Evolutionary conservation across 768 basidiomycete species (phyloP), one percentile per base, ranked within the genome.

Genomic region (Boletus tylopilopsis): DNA sequence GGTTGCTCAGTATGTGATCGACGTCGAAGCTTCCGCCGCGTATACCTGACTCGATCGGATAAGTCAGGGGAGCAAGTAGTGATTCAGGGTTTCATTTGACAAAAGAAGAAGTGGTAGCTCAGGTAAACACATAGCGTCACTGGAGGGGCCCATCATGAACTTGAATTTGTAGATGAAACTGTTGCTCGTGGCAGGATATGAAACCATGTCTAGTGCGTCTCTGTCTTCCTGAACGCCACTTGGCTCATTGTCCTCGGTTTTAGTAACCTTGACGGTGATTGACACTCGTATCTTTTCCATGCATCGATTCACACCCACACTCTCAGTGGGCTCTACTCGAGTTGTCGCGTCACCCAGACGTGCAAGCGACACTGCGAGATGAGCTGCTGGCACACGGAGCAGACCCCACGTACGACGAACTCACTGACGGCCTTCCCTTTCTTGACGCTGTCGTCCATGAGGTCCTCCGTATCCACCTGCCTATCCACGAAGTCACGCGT

Each of bases 381-480:
- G 33, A 34, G 33, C 33, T 34, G 15, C 16, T 34, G 16, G 33
- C 33, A n/a, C 33, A 34, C n/a, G 33, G 33, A 5, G n/a, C 33
- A 34, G 33, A 34, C 33, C 33, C 33, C 7, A 34, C 33, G 33
- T 34, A 34, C 33, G 33, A 34, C n/a, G 4, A 34, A n/a, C 33
- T 34, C 33, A 15, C 13, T 6, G 33, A 34, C 33, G 33, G 33
- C n/a, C 33, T 34, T 34, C 33, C 33, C 33, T 34, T 16, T 34
- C n/a, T 34, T 7, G 33, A 34, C n/a, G 33, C 33, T 1, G 33
- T 34, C 7, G 71, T 73, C 2, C 72, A 72, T 30, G 78, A 79
- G 58, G 64, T 63, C 3, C 67, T 79, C 12, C 68, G 77, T 3
- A 32, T 76, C 1, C 76, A 78, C 45, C 64, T 74, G 10, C 68